Conservation (phyloP, 2,329 filamentous ascomycete species). For the Paraconiothyrium brasiliense region DNA sequence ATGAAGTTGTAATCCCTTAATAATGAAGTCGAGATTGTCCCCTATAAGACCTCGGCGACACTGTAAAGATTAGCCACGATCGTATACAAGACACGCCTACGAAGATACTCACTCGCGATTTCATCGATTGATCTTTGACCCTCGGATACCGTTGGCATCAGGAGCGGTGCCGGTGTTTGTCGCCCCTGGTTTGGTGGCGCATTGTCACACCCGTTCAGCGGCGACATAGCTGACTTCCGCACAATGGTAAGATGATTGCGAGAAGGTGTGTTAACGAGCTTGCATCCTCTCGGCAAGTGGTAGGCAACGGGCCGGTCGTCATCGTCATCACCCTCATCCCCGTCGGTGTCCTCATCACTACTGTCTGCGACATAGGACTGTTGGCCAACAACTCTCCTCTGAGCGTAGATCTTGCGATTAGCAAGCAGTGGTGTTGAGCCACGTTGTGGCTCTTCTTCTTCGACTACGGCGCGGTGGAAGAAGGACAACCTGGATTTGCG, state of each 20-base stretch:
- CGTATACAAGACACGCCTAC: not conserved
- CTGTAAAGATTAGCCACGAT: not conserved
- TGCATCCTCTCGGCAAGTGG: not conserved
- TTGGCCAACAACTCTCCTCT: not conserved
- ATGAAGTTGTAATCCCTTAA: not conserved
- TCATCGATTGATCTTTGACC: not conserved
- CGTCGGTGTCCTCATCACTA: not conserved
- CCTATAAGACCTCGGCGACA: not conserved
- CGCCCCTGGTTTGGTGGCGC: not conserved
- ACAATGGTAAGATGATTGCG: conserved; percentile 1
- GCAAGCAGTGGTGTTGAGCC: not conserved
- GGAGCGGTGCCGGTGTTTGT: not conserved
- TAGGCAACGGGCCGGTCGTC: not conserved
- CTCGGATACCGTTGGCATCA: not conserved
- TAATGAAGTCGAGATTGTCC: not conserved
- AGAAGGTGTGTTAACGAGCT: not conserved
- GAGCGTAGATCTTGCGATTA: not conserved
- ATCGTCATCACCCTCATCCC: not conserved
- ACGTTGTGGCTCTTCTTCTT: not conserved
- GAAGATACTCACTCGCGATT: not conserved
- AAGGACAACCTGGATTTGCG: not conserved
- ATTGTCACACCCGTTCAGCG: not conserved
- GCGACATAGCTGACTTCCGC: conserved; percentile 7
- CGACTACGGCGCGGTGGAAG: not conserved
- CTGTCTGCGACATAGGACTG: not conserved